A percentile compares a stretch with the other conserved stretches of the same genome.
Evolutionary conservation across 2,329 filamentous ascomycete genomes (phyloP).

Genomic region (Sclerotinia sclerotiorum): DNA sequence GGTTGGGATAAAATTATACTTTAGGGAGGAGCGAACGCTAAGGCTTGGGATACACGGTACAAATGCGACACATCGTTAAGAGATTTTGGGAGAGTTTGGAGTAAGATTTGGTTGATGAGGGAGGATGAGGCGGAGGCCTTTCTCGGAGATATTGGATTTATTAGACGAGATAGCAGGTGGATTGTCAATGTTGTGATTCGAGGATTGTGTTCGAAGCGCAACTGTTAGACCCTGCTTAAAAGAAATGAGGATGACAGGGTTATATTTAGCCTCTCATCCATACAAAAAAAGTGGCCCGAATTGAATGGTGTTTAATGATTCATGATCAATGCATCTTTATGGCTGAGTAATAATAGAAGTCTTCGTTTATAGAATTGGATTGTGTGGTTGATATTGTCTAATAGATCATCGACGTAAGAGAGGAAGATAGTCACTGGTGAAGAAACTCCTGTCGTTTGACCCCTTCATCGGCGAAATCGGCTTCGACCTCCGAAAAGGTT

Average conservation of each 20-base stretch:
- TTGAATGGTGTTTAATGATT: neutral
- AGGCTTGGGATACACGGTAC: neutral
- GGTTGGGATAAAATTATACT: conserved; percentile 16
- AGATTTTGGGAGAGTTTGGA: conserved; percentile 4
- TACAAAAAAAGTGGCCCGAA: neutral
- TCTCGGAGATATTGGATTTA: neutral
- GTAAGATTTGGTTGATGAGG: conserved; percentile 5
- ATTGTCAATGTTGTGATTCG: neutral
- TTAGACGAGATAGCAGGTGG: conserved; percentile 2
- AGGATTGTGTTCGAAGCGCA: conserved; percentile 1
- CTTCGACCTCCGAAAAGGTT: neutral
- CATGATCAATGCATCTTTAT: neutral
- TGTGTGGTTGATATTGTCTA: no score
- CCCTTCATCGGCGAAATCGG: conserved; percentile 7
- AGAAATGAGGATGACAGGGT: conserved; percentile 9
- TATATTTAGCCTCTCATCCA: neutral
- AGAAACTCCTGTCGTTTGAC: neutral
- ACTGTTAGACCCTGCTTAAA: neutral
- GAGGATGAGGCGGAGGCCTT: neutral
- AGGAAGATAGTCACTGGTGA: neutral
- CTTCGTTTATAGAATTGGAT: no score
- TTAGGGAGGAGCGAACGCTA: neutral
- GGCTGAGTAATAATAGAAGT: neutral
- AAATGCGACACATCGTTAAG: neutral
- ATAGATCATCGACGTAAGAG: neutral